A percentile compares a stretch with the other conserved stretches of the same genome.
Evolutionary conservation across 495 filamentous ascomycete species (phyloP).

Genomic region (Massariosphaeria phaeospora): DNA sequence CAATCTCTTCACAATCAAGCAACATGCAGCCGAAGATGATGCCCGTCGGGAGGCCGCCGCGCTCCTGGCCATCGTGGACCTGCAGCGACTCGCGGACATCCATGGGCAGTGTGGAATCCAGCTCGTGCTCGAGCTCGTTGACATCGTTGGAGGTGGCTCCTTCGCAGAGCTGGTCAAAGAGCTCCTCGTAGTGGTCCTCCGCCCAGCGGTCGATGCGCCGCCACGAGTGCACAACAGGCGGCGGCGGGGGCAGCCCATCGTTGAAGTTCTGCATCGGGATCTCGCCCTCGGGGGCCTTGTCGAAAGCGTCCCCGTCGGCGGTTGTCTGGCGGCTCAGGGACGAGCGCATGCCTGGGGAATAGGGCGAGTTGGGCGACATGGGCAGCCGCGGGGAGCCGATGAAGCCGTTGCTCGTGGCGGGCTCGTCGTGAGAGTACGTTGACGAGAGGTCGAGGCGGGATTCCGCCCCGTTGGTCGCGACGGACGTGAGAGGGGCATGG

Average conservation of each 20-base stretch:
- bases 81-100: slow-evolving; percentile 90
- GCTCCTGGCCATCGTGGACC: slow-evolving; percentile 92
- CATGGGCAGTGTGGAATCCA: slow-evolving; percentile 89
- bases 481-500: slow-evolving; percentile 38
- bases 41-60: slow-evolving; percentile 83
- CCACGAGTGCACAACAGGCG: slow-evolving; percentile 86
- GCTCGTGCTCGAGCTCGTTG: slow-evolving; percentile 92
- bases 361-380: slow-evolving; percentile 61
- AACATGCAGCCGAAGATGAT: slow-evolving; percentile 92
- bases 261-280: slow-evolving; percentile 97
- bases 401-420: slow-evolving; percentile 48
- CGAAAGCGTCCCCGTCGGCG: slow-evolving; percentile 57
- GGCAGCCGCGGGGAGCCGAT: slow-evolving; percentile 55
- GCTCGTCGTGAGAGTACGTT: slow-evolving; percentile 56
- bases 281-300: slow-evolving; percentile 64
- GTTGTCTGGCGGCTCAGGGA: slow-evolving; percentile 56
- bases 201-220: slow-evolving; percentile 87
- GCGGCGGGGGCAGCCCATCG: slow-evolving; percentile 84
- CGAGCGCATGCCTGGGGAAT: slow-evolving; percentile 87
- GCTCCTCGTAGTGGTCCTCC: slow-evolving; percentile 90
- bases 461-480: slow-evolving; percentile 64
- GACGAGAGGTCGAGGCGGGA: slow-evolving; percentile 52
- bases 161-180: slow-evolving; percentile 88
- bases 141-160: slow-evolving; percentile 89
- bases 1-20: slow-evolving; percentile 95